Evolutionary conservation across 116 monocot species (phyloP).

Genomic region (Thalassia testudinum): DNA sequence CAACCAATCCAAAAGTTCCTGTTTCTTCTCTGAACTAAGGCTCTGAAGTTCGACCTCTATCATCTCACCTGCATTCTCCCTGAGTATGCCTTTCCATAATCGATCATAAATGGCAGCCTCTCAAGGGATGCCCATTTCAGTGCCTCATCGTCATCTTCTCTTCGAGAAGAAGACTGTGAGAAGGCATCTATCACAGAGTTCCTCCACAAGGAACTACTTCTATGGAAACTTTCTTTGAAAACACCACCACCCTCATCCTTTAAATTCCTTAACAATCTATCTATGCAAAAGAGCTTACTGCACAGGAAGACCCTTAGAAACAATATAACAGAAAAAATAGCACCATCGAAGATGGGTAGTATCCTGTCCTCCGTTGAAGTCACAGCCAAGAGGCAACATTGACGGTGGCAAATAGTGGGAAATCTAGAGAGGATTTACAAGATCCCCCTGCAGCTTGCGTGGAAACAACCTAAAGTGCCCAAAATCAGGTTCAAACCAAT

Average conservation of each 20-base stretch:
- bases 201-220: conserved; percentile 1
- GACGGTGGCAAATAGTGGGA: no score
- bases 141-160: conserved; percentile 49
- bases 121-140: conserved; percentile 50
- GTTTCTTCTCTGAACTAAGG: conserved; percentile 20
- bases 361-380: no score
- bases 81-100: conserved; percentile 26
- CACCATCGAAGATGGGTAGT: no score
- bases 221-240: conserved; percentile 2
- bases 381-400: no score
- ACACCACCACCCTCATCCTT: conserved; percentile 1
- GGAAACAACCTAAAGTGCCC: no score
- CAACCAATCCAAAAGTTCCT: conserved; percentile 31
- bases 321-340: no score
- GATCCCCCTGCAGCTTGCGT: no score
- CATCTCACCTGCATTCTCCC: conserved; percentile 4
- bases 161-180: conserved; percentile 13
- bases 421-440: no score
- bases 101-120: conserved; percentile 46
- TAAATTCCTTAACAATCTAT: no score
- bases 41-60: conserved; percentile 26
- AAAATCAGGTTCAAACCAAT: no score
- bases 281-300: no score
- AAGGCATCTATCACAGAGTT: conserved; percentile 16
- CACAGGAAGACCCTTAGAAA: no score